Conservation (phyloP, 2,329 filamentous ascomycete genomes). For the Trichoderma sp. region DNA sequence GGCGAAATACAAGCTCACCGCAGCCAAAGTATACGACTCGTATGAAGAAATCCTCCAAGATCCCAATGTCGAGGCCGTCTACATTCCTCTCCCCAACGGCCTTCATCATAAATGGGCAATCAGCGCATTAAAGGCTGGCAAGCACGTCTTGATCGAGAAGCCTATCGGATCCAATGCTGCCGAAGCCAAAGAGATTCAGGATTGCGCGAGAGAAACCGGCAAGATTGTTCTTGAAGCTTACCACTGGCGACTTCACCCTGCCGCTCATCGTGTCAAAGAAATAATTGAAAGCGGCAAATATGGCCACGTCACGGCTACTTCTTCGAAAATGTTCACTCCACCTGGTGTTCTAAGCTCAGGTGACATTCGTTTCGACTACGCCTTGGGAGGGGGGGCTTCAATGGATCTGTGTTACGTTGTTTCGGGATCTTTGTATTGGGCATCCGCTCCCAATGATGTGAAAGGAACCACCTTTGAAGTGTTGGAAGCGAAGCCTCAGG, state of each 20-base stretch:
- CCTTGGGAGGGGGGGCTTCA: conserved; percentile 2
- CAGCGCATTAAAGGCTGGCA: conserved; percentile 50
- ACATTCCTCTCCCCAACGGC: conserved; percentile 52
- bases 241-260: conserved; percentile 6
- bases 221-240: not conserved
- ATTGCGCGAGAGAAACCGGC: not conserved
- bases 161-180: conserved; percentile 15
- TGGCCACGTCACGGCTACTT: not conserved
- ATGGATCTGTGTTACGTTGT: conserved; percentile 14
- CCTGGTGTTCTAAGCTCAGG: not conserved
- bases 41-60: conserved; percentile 38
- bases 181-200: conserved; percentile 37
- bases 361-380: conserved; percentile 8
- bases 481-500: not conserved
- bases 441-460: conserved; percentile 1
- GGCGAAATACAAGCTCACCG: not conserved
- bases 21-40: conserved; percentile 5
- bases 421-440: not conserved
- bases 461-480: conserved; percentile 1
- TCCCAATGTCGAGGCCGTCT: conserved; percentile 50
- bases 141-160: conserved; percentile 42
- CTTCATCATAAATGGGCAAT: conserved; percentile 52
- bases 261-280: not conserved
- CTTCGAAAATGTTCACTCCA: not conserved
- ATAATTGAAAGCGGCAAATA: conserved; percentile 4